Evolutionary conservation across 2,329 filamentous ascomycete species (phyloP), one percentile per base, ranked within the genome.

Genomic region (Ambrosiella xylebori): DNA sequence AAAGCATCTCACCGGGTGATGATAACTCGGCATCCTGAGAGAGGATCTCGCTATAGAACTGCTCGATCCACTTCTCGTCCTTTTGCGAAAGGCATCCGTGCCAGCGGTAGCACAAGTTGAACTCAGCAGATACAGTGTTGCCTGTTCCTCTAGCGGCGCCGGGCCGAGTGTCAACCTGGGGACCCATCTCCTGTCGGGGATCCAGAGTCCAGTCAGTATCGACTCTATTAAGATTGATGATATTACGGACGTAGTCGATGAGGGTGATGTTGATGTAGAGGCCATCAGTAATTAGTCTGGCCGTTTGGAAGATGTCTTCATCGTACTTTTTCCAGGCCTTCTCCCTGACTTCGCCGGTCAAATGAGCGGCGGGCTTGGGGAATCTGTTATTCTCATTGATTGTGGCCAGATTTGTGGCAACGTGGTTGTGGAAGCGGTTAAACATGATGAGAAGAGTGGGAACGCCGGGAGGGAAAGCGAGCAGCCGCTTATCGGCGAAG

Each of bases 51-150:
- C 52, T 57, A 65, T 86, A 88, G 61, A 86, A 76, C 11, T 83
- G 74, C 63, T 88, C 77, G 19, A 88, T 85, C 87, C 88, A 94
- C 63, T 82, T 76, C 65, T 93, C 88, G 64, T 95, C 88, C 62
- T 79, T 81, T 59, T 81, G 78, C 1, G 73, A 80, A 64, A 93
- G 86, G 63, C 84, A 82, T 2, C 86, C 88, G 71, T 94, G 88
- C 87, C 88, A 94, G 62, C 88, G 78, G 68, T 95, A 94, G 63
- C 86, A 85, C 8, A 95, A 75, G 66, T 93, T 94, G 74, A 95
- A 95, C 71, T 95, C 88, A 2, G 85, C 86, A 0, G 86, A 91
- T 4, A 91, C 86, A 63, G 85, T 82, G 65, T 93, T 94, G 55
- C 88, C 88, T 0, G 85, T 80, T 47, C 86, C 88, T 27, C 81